A percentile compares a stretch with the other conserved stretches of the same genome.
Conservation (phyloP, 2,329 filamentous ascomycete species). For the Periconia sp. region DNA sequence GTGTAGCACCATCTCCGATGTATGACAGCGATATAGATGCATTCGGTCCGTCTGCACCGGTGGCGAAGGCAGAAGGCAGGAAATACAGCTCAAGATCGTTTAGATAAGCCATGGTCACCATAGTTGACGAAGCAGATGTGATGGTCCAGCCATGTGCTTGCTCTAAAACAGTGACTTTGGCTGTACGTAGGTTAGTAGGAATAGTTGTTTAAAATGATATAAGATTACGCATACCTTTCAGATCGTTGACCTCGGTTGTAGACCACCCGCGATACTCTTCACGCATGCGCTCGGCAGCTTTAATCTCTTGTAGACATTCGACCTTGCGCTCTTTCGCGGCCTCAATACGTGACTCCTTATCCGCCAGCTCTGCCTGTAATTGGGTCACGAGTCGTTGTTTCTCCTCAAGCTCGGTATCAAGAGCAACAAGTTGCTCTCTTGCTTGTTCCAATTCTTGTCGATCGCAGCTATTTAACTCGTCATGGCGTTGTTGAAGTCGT, state of each 20-base stretch:
- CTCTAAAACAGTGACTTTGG: constrained; percentile 66
- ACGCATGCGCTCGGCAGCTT: constrained; percentile 77
- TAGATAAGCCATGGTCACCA: constrained; percentile 72
- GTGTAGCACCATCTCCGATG: constrained; percentile 60
- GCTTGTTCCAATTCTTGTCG: constrained; percentile 74
- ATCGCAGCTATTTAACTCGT: constrained; percentile 77
- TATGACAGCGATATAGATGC: constrained; percentile 69
- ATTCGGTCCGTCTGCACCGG: constrained; percentile 44
- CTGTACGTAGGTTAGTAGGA: constrained; percentile 53
- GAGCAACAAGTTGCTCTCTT: constrained; percentile 65
- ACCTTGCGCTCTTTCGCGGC: constrained; percentile 67
- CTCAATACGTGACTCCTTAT: constrained; percentile 67
- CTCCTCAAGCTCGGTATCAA: constrained; percentile 69
- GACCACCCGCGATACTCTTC: constrained; percentile 92
- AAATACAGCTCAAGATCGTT: constrained; percentile 74
- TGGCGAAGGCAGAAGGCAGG: constrained; percentile 64
- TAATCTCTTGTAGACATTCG: constrained; percentile 72
- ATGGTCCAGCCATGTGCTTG: constrained; percentile 71
- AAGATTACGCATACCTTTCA: constrained; percentile 66
- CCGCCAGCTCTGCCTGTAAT: constrained; percentile 66
- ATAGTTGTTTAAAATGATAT: neutral
- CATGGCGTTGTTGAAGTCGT: constrained; percentile 70
- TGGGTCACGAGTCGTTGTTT: constrained; percentile 69
- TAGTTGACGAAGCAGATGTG: constrained; percentile 59
- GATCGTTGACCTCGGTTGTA: constrained; percentile 71